phyloP scores from a whole-genome alignment of 805 yeast genomes.

The Candida fluviatilis region DNA sequence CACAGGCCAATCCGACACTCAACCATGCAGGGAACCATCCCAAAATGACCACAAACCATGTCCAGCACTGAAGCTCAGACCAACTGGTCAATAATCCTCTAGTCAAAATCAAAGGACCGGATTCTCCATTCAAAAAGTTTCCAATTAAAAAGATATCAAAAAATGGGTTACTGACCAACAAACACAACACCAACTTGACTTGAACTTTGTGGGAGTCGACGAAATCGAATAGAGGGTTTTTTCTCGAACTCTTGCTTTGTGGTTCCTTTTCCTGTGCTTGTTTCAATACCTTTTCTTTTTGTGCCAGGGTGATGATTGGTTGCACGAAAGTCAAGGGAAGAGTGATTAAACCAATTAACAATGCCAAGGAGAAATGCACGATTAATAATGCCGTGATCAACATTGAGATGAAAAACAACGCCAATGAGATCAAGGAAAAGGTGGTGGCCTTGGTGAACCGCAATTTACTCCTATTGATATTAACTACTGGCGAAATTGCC shows the following conservation, averaged over 20 bases:
- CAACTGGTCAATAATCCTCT: conserved; percentile 58
- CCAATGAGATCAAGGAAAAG: conserved; percentile 39
- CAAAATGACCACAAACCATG: conserved; percentile 69
- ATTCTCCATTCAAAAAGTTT: conserved; percentile 25
- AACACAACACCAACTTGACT: conserved; percentile 28
- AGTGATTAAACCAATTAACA: conserved; percentile 63
- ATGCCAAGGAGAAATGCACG: conserved; percentile 79
- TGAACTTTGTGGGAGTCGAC: conserved; percentile 11
- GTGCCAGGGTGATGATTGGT: conserved; percentile 20
- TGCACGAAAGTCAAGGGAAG: conserved; percentile 69
- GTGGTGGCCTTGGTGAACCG: conserved; percentile 18
- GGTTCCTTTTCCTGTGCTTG: neutral
- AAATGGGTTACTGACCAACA: conserved; percentile 52
- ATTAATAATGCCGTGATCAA: conserved; percentile 70
- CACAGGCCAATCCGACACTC: conserved; percentile 22
- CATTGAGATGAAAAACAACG: conserved; percentile 57
- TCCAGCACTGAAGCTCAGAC: conserved; percentile 73
- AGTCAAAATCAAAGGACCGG: conserved; percentile 39
- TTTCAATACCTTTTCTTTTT: conserved; percentile 5
- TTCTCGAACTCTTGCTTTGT: neutral
- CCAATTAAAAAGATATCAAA: conserved; percentile 22
- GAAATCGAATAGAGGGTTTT: conserved; percentile 1
- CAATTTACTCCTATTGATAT: conserved; percentile 6
- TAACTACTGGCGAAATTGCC: conserved; percentile 12
- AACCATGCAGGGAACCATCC: conserved; percentile 89